Percentiles rank a stretch among this genome's conserved stretches.
Conservation (phyloP, 768 basidiomycete species). For the Zangia roseola region DNA sequence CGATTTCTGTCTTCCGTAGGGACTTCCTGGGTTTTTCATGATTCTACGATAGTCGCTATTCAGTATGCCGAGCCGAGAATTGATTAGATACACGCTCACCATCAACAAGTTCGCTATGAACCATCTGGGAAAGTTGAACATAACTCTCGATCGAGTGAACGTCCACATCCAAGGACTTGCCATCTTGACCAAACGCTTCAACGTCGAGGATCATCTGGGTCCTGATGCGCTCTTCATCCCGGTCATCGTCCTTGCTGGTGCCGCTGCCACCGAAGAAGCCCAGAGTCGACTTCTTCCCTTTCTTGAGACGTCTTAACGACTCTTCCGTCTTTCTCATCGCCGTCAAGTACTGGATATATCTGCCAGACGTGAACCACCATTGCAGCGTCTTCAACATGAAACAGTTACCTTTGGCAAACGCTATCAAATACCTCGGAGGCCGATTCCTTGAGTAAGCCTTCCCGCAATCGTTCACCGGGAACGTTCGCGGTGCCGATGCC, state of each 20-base stretch:
- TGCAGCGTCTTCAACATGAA: neutral
- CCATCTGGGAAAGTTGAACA: constrained; percentile 56
- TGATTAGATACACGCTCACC: constrained; percentile 15
- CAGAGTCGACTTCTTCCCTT: constrained; percentile 76
- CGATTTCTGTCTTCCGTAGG: neutral
- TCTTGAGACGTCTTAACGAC: constrained; percentile 81
- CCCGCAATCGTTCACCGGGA: constrained; percentile 57
- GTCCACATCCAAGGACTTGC: constrained; percentile 64
- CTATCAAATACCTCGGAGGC: constrained; percentile 67
- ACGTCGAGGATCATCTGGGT: constrained; percentile 84
- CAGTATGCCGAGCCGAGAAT: neutral
- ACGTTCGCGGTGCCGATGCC: constrained; percentile 56
- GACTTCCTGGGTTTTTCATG: neutral
- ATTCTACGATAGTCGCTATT: constrained; percentile 10
- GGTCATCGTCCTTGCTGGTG: constrained; percentile 55
- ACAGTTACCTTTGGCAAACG: constrained; percentile 59
- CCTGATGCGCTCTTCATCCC: constrained; percentile 87
- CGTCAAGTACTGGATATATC: constrained; percentile 77
- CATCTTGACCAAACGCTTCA: constrained; percentile 79
- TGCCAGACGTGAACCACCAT: constrained; percentile 25
- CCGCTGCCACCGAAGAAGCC: constrained; percentile 69
- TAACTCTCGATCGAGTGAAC: constrained; percentile 52
- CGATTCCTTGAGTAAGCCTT: constrained; percentile 48
- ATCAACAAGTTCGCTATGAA: constrained; percentile 43
- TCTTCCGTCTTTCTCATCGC: constrained; percentile 93